phyloP scores from a whole-genome alignment of 2,329 filamentous ascomycete species.

The Simplicillium sp. region DNA sequence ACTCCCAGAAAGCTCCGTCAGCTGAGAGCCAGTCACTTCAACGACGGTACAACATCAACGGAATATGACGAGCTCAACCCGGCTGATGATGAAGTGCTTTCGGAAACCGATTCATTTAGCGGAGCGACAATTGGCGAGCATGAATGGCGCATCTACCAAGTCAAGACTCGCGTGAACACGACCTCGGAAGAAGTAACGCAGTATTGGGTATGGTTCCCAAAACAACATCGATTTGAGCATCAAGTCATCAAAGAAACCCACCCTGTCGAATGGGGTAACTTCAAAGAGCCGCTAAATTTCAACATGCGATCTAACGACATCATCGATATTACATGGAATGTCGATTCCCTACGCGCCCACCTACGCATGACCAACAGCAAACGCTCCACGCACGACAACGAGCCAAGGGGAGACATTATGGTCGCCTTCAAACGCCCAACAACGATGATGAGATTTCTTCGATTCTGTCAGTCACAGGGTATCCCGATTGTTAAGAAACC shows the following conservation, averaged over 20 bases:
- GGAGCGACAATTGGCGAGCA: conserved; percentile 30
- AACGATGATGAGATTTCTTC: conserved; percentile 42
- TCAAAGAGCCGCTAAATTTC: conserved; percentile 41
- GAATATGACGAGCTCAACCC: conserved; percentile 1
- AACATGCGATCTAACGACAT: conserved; percentile 37
- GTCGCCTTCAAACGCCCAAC: conserved; percentile 41
- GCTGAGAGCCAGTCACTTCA: not conserved
- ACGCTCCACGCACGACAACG: conserved; percentile 18
- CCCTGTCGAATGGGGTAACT: conserved; percentile 37
- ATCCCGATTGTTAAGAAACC: conserved; percentile 28
- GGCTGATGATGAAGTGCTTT: conserved; percentile 13
- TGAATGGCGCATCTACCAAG: conserved; percentile 43
- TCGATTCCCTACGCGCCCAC: conserved; percentile 29
- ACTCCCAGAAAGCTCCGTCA: not conserved
- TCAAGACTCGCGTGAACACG: conserved; percentile 38
- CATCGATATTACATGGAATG: conserved; percentile 32
- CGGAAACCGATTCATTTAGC: conserved; percentile 41
- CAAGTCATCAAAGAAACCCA: conserved; percentile 38
- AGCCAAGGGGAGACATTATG: conserved; percentile 35
- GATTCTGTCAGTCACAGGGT: conserved; percentile 33
- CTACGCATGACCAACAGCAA: conserved; percentile 25
- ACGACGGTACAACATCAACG: not conserved
- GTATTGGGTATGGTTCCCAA: conserved; percentile 43
- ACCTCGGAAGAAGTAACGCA: conserved; percentile 39
- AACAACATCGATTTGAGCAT: conserved; percentile 36